phyloP scores from a whole-genome alignment of 768 basidiomycete genomes.

The Trametes punicea region DNA sequence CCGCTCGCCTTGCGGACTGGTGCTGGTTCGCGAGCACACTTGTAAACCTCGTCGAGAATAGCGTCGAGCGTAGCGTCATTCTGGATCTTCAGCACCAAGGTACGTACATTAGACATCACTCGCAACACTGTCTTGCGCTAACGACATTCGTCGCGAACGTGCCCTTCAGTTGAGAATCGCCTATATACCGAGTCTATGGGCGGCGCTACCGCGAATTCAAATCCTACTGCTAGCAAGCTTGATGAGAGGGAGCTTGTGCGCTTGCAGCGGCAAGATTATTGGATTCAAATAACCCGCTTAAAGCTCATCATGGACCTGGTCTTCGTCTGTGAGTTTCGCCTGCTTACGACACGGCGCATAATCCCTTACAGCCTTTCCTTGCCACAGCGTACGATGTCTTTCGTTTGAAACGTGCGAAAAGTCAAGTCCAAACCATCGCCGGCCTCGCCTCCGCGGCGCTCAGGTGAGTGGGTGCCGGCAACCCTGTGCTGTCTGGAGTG shows the following conservation, averaged over 20 bases:
- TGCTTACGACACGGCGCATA: not conserved
- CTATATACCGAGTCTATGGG: constrained; percentile 71
- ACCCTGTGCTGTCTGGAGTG: not conserved
- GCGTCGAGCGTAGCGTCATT: constrained; percentile 73
- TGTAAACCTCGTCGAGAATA: constrained; percentile 80
- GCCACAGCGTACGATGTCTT: constrained; percentile 76
- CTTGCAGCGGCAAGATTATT: constrained; percentile 69
- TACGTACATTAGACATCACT: constrained; percentile 24
- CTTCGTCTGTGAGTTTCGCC: constrained; percentile 69
- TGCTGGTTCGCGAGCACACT: constrained; percentile 82
- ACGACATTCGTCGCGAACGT: not conserved
- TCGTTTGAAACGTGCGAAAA: constrained; percentile 56
- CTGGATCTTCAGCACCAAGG: constrained; percentile 61
- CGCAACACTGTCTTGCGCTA: not conserved
- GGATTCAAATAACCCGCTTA: constrained; percentile 65
- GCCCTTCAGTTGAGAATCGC: constrained; percentile 63
- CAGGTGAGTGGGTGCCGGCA: constrained; percentile 47
- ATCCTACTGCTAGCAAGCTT: constrained; percentile 49
- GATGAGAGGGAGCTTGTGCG: constrained; percentile 70
- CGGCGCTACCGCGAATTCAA: constrained; percentile 67
- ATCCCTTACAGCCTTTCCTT: not conserved
- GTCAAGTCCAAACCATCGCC: constrained; percentile 58
- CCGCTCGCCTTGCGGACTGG: constrained; percentile 77
- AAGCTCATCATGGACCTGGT: constrained; percentile 84
- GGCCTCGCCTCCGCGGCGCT: constrained; percentile 70